Conservation (phyloP, 1,284 basidiomycete genomes). For the Anthracocystis setariae region DNA sequence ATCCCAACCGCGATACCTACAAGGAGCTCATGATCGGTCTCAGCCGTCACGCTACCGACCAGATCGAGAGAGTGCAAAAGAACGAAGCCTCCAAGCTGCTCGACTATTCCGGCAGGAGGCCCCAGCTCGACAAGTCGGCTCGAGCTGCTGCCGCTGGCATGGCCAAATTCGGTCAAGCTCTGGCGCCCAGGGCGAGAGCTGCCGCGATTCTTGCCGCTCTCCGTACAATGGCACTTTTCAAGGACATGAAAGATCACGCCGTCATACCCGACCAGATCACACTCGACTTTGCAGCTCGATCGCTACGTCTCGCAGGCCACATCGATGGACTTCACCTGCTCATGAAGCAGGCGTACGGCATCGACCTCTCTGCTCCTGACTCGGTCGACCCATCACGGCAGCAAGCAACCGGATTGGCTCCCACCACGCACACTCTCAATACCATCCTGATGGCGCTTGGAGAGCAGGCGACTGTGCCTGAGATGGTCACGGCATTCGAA, state of each 20-base stretch:
- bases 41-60: constrained; percentile 49
- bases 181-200: constrained; percentile 39
- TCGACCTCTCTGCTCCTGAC: constrained; percentile 58
- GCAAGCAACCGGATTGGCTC: constrained; percentile 18
- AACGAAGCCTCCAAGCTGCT: constrained; percentile 31
- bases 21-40: constrained; percentile 57
- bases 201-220: constrained; percentile 49
- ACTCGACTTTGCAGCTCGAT: constrained; percentile 54
- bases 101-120: constrained; percentile 32
- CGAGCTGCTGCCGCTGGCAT: constrained; percentile 32
- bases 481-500: constrained; percentile 65
- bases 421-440: constrained; percentile 61
- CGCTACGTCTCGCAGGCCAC: constrained; percentile 60
- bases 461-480: constrained; percentile 59
- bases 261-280: constrained; percentile 48
- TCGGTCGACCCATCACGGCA: constrained; percentile 9
- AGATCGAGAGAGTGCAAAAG: constrained; percentile 50
- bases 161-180: constrained; percentile 34
- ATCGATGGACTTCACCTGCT: constrained; percentile 53
- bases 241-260: constrained; percentile 53
- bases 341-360: constrained; percentile 55
- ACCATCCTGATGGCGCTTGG: constrained; percentile 65
- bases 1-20: constrained; percentile 51
- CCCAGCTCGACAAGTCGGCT: constrained; percentile 33
- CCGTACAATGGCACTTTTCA: constrained; percentile 49